Percentiles rank a stretch among this genome's conserved stretches.
Conservation (phyloP, 2,329 filamentous ascomycete genomes). For the Fusarium anguioides region DNA sequence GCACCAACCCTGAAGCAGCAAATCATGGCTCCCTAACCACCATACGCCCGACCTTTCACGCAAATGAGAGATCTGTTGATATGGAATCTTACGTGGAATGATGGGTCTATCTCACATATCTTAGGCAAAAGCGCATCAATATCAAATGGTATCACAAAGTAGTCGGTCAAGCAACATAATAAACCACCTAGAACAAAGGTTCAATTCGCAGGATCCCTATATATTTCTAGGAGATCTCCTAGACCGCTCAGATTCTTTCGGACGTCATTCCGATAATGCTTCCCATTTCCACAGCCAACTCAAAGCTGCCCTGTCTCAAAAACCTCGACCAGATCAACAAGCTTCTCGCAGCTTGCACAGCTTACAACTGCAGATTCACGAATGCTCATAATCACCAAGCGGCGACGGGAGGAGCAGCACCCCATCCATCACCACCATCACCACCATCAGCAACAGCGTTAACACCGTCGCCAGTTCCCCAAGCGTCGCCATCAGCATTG, state of each 20-base stretch:
- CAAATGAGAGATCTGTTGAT: too few species aligned
- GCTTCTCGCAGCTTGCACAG: too few species aligned
- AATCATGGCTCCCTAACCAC: not conserved
- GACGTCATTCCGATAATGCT: not conserved
- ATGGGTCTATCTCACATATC: not conserved
- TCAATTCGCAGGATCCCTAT: constrained; percentile 3
- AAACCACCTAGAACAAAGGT: not conserved
- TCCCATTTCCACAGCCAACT: not conserved
- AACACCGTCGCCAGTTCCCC: not conserved
- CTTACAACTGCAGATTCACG: not conserved
- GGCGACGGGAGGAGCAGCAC: not conserved
- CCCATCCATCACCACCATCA: not conserved
- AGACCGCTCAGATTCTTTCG: constrained; percentile 3
- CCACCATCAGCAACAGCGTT: not conserved
- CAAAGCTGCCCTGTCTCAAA: not conserved
- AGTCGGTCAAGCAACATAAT: not conserved
- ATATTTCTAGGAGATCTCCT: constrained; percentile 16
- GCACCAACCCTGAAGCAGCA: not conserved
- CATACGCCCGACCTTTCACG: not conserved
- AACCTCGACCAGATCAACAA: not conserved
- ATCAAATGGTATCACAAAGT: not conserved
- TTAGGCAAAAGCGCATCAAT: not conserved
- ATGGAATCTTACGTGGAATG: not conserved
- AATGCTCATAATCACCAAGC: constrained; percentile 13
- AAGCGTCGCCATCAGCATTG: not conserved